Percentiles rank a stretch among this genome's conserved stretches.
phyloP scores from a whole-genome alignment of 2,329 filamentous ascomycete species.

The Colletotrichum navitas region DNA sequence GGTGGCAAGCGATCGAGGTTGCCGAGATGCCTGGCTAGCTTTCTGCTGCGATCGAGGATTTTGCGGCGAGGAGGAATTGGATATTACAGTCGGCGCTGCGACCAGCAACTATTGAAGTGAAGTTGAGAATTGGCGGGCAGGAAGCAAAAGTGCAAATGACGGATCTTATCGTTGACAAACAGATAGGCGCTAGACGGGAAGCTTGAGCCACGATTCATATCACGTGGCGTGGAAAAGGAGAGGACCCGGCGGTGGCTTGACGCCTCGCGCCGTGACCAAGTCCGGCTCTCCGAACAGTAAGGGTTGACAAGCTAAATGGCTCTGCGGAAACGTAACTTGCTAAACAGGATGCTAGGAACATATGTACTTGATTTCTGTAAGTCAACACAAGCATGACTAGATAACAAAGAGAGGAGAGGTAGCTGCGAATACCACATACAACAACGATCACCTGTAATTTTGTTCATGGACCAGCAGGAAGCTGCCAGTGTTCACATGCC shows the following conservation, averaged over 20 bases:
- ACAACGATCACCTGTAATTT: background rate
- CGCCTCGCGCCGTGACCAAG: background rate
- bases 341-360: background rate
- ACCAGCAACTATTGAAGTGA: background rate
- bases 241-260: background rate
- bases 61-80: background rate
- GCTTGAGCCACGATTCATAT: background rate
- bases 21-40: background rate
- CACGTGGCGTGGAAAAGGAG: slow-evolving; percentile 3
- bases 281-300: background rate
- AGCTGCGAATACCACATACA: background rate
- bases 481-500: background rate
- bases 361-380: background rate
- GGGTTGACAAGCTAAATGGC: background rate
- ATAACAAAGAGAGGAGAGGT: background rate
- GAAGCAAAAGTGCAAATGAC: background rate
- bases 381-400: too few relatives aligned
- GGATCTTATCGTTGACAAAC: slow-evolving; percentile 7
- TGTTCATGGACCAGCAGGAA: background rate
- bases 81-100: background rate
- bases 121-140: background rate
- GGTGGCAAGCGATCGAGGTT: background rate
- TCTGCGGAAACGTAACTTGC: background rate
- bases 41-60: background rate
- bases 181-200: background rate